phyloP scores from a whole-genome alignment of 352 stramenopile genomes.

The Phytophthora nicotianae region DNA sequence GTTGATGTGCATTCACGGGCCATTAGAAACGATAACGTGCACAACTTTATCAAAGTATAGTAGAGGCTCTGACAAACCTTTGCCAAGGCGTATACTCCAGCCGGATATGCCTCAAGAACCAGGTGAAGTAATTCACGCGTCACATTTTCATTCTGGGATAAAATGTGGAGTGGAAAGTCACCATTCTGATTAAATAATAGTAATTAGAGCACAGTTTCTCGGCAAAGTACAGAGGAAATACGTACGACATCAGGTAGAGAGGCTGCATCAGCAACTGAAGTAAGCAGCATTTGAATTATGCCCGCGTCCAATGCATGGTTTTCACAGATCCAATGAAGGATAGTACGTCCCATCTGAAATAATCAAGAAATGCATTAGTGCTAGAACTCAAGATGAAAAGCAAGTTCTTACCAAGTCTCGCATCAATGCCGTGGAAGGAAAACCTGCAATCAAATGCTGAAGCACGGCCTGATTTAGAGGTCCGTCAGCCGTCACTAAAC shows the following conservation, averaged over 20 bases:
- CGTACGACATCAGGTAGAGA: constrained; percentile 24
- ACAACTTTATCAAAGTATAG: background rate
- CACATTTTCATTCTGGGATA: constrained; percentile 51
- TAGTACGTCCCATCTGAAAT: constrained; percentile 47
- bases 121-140: constrained; percentile 34
- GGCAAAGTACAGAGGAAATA: background rate
- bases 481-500: constrained; percentile 31
- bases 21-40: background rate
- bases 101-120: constrained; percentile 36
- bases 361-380: constrained; percentile 10
- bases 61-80: constrained; percentile 28
- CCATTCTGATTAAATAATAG: constrained; percentile 37
- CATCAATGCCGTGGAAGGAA: constrained; percentile 33
- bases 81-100: constrained; percentile 34
- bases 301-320: constrained; percentile 23
- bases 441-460: constrained; percentile 44
- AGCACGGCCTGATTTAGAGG: constrained; percentile 41
- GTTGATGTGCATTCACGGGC: background rate
- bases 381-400: background rate
- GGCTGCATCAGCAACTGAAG: constrained; percentile 14
- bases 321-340: constrained; percentile 68
- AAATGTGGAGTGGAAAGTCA: constrained; percentile 61
- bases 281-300: constrained; percentile 35
- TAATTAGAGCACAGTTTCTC: background rate
- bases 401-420: constrained; percentile 41